A percentile compares a stretch with the other conserved stretches of the same genome.
Conservation (phyloP, 768 basidiomycete genomes). For the Tremella fuciformis region DNA sequence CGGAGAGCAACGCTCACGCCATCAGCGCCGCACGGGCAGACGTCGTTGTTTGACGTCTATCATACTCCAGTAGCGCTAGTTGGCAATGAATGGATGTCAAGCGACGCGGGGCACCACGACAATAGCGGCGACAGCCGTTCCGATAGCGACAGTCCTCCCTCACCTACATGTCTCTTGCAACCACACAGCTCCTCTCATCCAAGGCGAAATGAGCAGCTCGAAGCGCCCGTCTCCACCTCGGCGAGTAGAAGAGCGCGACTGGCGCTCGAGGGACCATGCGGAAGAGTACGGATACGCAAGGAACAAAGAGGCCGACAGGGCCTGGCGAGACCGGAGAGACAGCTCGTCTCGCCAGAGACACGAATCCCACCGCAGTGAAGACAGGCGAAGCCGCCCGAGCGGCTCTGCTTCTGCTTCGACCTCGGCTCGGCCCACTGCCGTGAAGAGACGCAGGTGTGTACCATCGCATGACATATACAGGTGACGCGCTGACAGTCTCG, state of each 20-base stretch:
- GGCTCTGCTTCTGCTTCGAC: not conserved
- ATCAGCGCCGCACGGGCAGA: no score
- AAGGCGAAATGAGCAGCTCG: no score
- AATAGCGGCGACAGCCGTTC: no score
- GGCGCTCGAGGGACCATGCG: not conserved
- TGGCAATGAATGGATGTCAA: no score
- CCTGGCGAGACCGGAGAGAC: slow-evolving; percentile 1
- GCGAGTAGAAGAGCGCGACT: slow-evolving; percentile 1
- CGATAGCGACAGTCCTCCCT: no score
- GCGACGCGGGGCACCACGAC: no score
- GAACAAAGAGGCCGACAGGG: not conserved
- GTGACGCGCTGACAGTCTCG: not conserved
- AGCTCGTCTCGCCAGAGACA: not conserved
- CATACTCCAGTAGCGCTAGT: no score
- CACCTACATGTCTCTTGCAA: no score
- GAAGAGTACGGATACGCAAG: slow-evolving; percentile 1
- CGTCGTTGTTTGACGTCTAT: no score
- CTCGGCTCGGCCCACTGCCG: not conserved
- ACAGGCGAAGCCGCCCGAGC: not conserved
- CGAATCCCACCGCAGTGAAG: not conserved
- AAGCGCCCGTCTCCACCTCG: not conserved
- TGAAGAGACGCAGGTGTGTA: slow-evolving; percentile 1
- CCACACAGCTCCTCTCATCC: no score
- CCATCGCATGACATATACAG: not conserved
- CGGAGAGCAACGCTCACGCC: no score